Conservation (phyloP, 495 filamentous ascomycete genomes). For the Aspergillus ellipticus region DNA sequence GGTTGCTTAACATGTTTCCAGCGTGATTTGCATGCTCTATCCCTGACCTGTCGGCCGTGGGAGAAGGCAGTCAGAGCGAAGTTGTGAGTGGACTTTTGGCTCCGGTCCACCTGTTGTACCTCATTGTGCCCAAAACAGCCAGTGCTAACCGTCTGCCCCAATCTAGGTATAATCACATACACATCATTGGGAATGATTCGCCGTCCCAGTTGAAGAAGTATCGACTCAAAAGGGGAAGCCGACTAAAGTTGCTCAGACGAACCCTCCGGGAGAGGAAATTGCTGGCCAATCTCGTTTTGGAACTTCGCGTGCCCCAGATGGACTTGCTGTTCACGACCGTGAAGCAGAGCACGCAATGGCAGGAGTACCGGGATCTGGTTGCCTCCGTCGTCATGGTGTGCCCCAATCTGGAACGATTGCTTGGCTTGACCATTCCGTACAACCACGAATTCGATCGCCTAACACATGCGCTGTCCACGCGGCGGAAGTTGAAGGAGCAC, state of each 20-base stretch:
- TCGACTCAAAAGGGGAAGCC: constrained; percentile 61
- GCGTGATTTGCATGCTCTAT: constrained; percentile 66
- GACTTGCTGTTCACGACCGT: constrained; percentile 48
- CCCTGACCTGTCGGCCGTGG: constrained; percentile 64
- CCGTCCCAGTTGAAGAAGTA: constrained; percentile 60
- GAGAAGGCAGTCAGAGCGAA: constrained; percentile 60
- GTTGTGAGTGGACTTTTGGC: constrained; percentile 48
- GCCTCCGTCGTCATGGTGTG: constrained; percentile 84
- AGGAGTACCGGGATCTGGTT: constrained; percentile 65
- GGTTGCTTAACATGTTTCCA: constrained; percentile 75
- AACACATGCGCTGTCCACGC: constrained; percentile 74
- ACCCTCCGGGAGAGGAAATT: constrained; percentile 68
- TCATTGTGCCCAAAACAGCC: background rate
- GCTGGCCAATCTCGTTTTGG: constrained; percentile 68
- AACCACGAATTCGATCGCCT: constrained; percentile 70
- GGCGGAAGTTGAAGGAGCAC: constrained; percentile 70
- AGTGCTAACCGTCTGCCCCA: constrained; percentile 10
- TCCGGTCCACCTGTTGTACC: background rate
- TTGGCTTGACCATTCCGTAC: constrained; percentile 68
- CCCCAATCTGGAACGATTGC: constrained; percentile 73
- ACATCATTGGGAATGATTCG: constrained; percentile 67
- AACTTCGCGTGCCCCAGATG: constrained; percentile 66
- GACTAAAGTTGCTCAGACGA: constrained; percentile 70
- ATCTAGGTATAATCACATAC: constrained; percentile 63
- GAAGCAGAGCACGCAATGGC: constrained; percentile 43